Base-by-base conservation (phyloP, 2,329 filamentous ascomycete genomes). In the Fusarium keratoplasticum region DNA sequence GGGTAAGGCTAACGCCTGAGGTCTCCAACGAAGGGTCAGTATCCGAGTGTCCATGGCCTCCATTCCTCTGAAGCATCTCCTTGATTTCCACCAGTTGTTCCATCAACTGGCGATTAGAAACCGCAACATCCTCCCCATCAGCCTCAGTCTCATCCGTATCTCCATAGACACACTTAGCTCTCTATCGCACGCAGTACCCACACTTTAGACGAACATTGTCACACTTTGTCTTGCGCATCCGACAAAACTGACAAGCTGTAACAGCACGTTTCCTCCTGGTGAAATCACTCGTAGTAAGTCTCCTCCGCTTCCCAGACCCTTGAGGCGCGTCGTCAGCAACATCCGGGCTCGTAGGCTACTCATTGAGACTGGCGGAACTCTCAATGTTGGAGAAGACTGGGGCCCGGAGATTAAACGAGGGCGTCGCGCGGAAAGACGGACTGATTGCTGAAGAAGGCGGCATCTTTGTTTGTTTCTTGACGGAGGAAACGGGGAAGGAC, bases 191-290 rank as follows among this genome's bases (percentile, higher is more conserved):
- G 7, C 70, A 73, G 14, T 66, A 71, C 3, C 68, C 64, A 13
- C 70, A 73, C 18, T 54, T 54, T 5, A 68, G 70, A 2, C 70
- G 70, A 31, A 64, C 47, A 29, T 73, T 73, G 13, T 73, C 70
- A 8, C 70, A 73, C 38, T 69, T 71, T 13, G 70, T 71, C 44
- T 73, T 73, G 9, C 70, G 58, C 14, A 71, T 40, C 3, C 70
- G 68, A 36, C 70, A 73, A 27, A 73, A 73, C 25, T 73, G 64
- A 44, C 70, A 73, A 18, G 70, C 70, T 5, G 62, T 69, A 0
- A 60, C 64, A 10, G 64, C 68, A 6, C 70, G 63, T 54, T 73
- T 73, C 38, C 70, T 61, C 14, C 68, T 59, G 3, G 70, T 71
- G 18, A 71, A 73, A 27, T 68, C 64, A 22, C 40, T 42, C 22